Percentiles rank a stretch among this genome's conserved stretches.
phyloP scores from a whole-genome alignment of 75 land plant genomes.

The Sequoia sempervirens region DNA sequence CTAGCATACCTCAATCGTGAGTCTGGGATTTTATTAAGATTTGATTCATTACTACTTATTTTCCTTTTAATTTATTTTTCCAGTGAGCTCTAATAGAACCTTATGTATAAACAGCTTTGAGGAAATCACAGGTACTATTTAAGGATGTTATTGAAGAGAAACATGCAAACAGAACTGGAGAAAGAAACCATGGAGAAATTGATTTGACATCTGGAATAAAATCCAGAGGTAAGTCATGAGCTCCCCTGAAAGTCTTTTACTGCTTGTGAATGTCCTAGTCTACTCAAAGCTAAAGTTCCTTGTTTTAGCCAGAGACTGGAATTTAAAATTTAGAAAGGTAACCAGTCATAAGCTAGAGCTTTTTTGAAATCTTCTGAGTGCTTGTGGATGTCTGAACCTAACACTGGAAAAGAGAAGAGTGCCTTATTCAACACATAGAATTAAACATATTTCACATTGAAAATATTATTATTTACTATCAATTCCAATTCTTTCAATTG shows the following conservation, averaged over 20 bases:
- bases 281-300: constrained; percentile 21
- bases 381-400: background rate
- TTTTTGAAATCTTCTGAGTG: background rate
- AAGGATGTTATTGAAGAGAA: constrained; percentile 20
- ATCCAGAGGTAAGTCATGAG: constrained; percentile 8
- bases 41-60: background rate
- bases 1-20: constrained; percentile 61
- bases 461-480: background rate
- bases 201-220: constrained; percentile 1
- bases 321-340: background rate
- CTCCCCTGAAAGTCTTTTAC: background rate
- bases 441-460: constrained; percentile 4
- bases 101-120: constrained; percentile 26
- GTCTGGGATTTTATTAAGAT: constrained; percentile 11
- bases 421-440: background rate
- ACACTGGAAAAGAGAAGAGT: constrained; percentile 2
- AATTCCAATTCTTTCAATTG: background rate
- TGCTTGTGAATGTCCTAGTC: constrained; percentile 11
- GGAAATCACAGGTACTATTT: constrained; percentile 27
- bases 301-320: constrained; percentile 22
- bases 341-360: background rate
- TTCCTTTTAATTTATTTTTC: background rate
- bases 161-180: constrained; percentile 22
- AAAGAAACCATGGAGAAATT: constrained; percentile 12
- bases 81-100: background rate